Evolutionary conservation across 2,329 filamentous ascomycete genomes (phyloP), one percentile per base, ranked within the genome.

Genomic region (Paecilomyces variotii): DNA sequence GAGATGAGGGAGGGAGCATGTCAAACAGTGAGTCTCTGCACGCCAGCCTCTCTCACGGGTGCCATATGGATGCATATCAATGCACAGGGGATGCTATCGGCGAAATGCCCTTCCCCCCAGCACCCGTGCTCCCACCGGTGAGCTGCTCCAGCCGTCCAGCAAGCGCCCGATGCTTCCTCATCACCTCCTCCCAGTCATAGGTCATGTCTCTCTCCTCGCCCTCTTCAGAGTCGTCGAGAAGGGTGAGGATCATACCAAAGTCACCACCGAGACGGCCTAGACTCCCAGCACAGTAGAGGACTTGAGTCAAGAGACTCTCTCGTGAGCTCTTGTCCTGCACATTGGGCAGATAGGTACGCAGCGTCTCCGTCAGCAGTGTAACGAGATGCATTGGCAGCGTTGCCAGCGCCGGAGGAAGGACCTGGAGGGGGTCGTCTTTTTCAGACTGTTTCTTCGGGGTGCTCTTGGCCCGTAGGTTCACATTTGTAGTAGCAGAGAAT

Each of bases 221-320:
- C 4, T 67, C 67, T 2, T 61, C 67, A 1, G 62, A 59, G 25
- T 65, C 68, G 34, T 78, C 79, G 9, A 87, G 67, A 39, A 85
- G 68, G 0, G 91, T 90, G 59, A 97, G 81, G 63, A 97, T 84
- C 78, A 96, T 84, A 58, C 92, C 88, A 74, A 99, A 99, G 72
- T 99, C 94, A 1, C 90, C 92, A 1, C 94, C 94, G 0, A 97
- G 78, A 53, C 94, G 83, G 0, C 93, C 93, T 54, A 99, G 78
- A 74, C 92, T 97, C 53, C 91, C 90, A 0, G 93, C 92, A 67
- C 91, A 96, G 74, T 97, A 97, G 7, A 97, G 78, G 0, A 97
- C 89, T 71, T 97, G 93, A 0, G 92, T 97, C 39, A 97, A 77
- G 57, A 97, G 81, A 68, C 91, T 96, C 70, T 97, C 93, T 32